Conservation (phyloP, 176 grass and related monocot species). For the Raddia guianensis region DNA sequence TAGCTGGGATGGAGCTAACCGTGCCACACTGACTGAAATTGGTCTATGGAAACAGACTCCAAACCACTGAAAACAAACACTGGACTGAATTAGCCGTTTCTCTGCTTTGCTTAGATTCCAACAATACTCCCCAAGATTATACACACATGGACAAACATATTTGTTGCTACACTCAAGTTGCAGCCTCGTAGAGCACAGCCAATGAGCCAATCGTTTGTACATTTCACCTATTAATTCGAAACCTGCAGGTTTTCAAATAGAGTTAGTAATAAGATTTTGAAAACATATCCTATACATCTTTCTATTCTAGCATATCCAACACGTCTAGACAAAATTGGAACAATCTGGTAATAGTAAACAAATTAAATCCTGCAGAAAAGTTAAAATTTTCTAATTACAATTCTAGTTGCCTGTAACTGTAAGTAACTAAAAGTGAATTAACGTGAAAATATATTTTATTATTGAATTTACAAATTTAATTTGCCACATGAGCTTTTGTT, state of each 20-base stretch:
- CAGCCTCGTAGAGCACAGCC: slow-evolving; percentile 7
- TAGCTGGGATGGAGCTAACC: slow-evolving; percentile 37
- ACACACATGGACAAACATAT: slow-evolving; percentile 47
- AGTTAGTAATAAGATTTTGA: not conserved
- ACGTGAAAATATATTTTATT: no score
- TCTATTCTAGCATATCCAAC: not conserved
- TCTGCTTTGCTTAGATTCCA: slow-evolving; percentile 27
- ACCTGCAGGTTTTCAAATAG: slow-evolving; percentile 29
- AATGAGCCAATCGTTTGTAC: slow-evolving; percentile 39
- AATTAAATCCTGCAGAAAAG: no score
- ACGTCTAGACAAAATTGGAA: no score
- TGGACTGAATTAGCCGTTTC: slow-evolving; percentile 28
- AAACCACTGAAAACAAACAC: slow-evolving; percentile 30
- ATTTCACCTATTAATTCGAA: slow-evolving; percentile 35
- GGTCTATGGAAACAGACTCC: slow-evolving; percentile 23
- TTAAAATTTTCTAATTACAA: no score
- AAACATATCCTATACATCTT: not conserved
- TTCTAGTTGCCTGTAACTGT: no score
- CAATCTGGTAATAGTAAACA: no score
- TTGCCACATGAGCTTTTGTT: no score
- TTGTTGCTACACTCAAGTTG: slow-evolving; percentile 25
- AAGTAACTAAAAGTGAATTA: no score
- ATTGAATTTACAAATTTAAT: no score
- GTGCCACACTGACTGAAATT: slow-evolving; percentile 32
- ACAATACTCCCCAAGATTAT: slow-evolving; percentile 43